Conservation (phyloP, 371 early-diverging fungal genomes). For the Lichtheimia corymbifera region DNA sequence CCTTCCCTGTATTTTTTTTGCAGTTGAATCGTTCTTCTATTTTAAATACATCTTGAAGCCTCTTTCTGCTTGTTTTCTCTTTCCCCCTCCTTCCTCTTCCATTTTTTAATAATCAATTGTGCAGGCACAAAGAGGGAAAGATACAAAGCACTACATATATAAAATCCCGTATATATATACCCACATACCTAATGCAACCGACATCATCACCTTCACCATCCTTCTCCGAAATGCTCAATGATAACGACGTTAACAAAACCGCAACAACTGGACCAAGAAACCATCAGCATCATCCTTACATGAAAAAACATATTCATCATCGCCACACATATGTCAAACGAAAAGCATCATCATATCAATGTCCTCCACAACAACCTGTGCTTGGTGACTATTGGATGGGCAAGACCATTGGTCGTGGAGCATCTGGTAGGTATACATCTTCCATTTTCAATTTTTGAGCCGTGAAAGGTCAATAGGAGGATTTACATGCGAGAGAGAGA, state of each 20-base stretch:
- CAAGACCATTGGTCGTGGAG: slow-evolving; percentile 79
- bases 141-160: too few relatives aligned
- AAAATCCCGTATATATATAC: too few relatives aligned
- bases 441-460: neutral
- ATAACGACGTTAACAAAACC: too few relatives aligned
- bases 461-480: too few relatives aligned
- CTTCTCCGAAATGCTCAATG: too few relatives aligned
- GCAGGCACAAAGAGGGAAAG: neutral
- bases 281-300: neutral
- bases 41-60: slow-evolving; percentile 7
- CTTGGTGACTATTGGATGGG: slow-evolving; percentile 75
- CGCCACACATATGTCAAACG: neutral
- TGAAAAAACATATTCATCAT: neutral
- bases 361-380: neutral
- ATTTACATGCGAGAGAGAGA: slow-evolving; percentile 1
- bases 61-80: slow-evolving; percentile 1
- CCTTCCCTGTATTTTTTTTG: neutral
- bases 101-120: slow-evolving; percentile 3
- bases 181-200: too few relatives aligned
- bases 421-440: slow-evolving; percentile 60
- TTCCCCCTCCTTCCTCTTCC: neutral
- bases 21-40: slow-evolving; percentile 2
- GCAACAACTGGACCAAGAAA: too few relatives aligned
- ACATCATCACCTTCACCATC: too few relatives aligned
- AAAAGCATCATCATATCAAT: slow-evolving; percentile 1